phyloP scores from a whole-genome alignment of 257 asterid genomes.

The Linderniella brevidens region DNA sequence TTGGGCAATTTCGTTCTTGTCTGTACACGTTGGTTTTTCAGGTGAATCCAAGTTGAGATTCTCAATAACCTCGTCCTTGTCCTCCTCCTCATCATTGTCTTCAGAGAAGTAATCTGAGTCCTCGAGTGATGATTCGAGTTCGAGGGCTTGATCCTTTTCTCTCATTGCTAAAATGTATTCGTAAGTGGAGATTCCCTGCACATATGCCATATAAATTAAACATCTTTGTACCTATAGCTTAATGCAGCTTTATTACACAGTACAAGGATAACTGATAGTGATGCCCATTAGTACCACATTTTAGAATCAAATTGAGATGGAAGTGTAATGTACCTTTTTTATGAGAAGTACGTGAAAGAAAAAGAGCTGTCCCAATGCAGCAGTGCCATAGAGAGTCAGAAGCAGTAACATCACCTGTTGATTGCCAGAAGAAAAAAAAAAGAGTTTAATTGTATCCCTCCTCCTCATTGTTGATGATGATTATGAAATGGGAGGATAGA shows the following conservation, averaged over 20 bases:
- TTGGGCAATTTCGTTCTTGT: constrained; percentile 28
- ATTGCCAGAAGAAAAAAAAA: background rate
- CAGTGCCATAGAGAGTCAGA: constrained; percentile 52
- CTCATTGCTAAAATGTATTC: constrained; percentile 90
- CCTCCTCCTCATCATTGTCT: constrained; percentile 30
- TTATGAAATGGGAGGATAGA: background rate
- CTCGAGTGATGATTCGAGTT: constrained; percentile 54
- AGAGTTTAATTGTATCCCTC: constrained; percentile 7
- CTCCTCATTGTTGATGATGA: background rate
- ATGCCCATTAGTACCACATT: background rate
- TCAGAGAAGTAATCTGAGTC: constrained; percentile 55
- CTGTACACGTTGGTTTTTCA: constrained; percentile 27
- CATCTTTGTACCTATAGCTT: constrained; percentile 5
- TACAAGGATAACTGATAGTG: background rate
- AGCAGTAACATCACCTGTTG: constrained; percentile 48
- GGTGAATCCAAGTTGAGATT: constrained; percentile 38
- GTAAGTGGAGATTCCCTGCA: constrained; percentile 93
- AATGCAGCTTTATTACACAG: background rate
- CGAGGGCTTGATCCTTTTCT: constrained; percentile 55
- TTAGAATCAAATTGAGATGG: background rate
- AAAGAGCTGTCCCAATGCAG: constrained; percentile 85
- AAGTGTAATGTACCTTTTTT: constrained; percentile 44
- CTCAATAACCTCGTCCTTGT: constrained; percentile 16
- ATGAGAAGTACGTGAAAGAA: constrained; percentile 87
- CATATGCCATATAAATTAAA: constrained; percentile 5